phyloP scores from a whole-genome alignment of 306 rosid species.

The Fragaria vesca region DNA sequence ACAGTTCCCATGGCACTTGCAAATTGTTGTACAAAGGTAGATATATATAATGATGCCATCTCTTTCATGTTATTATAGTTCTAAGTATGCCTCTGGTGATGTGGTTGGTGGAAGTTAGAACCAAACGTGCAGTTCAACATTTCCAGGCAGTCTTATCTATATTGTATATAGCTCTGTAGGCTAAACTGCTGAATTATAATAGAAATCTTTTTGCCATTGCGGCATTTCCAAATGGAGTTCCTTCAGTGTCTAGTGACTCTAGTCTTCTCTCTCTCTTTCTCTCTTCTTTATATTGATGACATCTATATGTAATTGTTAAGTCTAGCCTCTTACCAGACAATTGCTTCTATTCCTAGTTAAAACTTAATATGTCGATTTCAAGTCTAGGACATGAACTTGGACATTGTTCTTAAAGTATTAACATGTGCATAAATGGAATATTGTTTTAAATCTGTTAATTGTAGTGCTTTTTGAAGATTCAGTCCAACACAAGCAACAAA shows the following conservation, averaged over 20 bases:
- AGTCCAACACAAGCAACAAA: background rate
- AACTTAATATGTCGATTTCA: background rate
- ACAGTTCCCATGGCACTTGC: constrained; percentile 15
- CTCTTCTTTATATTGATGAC: background rate
- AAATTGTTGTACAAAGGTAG: constrained; percentile 33
- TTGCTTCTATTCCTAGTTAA: background rate
- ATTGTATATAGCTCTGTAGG: constrained; percentile 6
- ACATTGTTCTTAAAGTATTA: background rate
- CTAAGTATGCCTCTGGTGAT: background rate
- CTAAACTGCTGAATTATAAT: background rate
- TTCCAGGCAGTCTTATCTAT: constrained; percentile 2
- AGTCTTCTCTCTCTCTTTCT: background rate
- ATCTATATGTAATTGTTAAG: background rate
- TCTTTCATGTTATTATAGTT: background rate
- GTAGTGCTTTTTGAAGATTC: background rate
- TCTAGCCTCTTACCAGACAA: background rate
- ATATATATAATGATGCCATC: constrained; percentile 13
- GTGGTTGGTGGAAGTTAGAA: constrained; percentile 6
- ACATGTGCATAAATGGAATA: constrained; percentile 1
- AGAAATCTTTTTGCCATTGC: background rate
- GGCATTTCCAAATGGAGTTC: background rate
- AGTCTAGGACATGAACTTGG: constrained; percentile 1
- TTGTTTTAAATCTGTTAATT: background rate
- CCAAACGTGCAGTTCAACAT: constrained; percentile 3
- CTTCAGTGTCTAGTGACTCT: background rate